Base-by-base conservation (phyloP, 2,329 filamentous ascomycete genomes). In the Phaeosphaeriaceae sp. region DNA sequence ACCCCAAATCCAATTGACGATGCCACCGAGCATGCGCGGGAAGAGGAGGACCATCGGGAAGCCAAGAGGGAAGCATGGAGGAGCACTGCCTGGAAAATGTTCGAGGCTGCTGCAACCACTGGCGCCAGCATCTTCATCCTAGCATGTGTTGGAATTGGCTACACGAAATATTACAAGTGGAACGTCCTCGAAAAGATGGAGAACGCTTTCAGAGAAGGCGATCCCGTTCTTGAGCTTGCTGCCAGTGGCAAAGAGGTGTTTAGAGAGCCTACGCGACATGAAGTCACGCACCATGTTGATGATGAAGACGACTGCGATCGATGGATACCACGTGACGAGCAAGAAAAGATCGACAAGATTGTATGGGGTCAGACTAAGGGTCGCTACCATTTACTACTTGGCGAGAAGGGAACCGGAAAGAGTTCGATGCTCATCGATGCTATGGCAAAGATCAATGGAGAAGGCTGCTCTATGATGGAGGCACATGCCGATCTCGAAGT, bases 361-460 rank as follows among this genome's bases (percentile, higher is more conserved):
- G 86, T 99, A 23, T 81, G 85, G 49, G 95, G 95, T 1, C 79
- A 83, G 2, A 83, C 87, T 26, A 83, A 83, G 48, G 95, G 95
- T 11, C 93, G 96, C 73, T 99, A 99, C 73, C 92, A 95, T 77
- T 85, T 99, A 1, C 83, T 99, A 2, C 88, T 98, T 49, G 95
- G 95, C 47, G 95, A 98, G 74, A 98, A 99, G 80, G 95, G 95
- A 5, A 96, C 92, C 0, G 95, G 95, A 7, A 99, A 99, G 82
- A 96, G 92, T 60, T 96, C 92, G 66, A 98, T 99, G 95, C 81
- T 99, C 70, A 84, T 99, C 21, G 93, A 98, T 75, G 92, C 93
- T 9, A 99, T 99, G 94, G 89, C 90, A 54, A 96, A 96, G 77
- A 90, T 94, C 56, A 87, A 97, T 62, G 95, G 93, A 3, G 91